phyloP scores from a whole-genome alignment of 2,329 filamentous ascomycete species.

The Hypoxylon rubiginosum region DNA sequence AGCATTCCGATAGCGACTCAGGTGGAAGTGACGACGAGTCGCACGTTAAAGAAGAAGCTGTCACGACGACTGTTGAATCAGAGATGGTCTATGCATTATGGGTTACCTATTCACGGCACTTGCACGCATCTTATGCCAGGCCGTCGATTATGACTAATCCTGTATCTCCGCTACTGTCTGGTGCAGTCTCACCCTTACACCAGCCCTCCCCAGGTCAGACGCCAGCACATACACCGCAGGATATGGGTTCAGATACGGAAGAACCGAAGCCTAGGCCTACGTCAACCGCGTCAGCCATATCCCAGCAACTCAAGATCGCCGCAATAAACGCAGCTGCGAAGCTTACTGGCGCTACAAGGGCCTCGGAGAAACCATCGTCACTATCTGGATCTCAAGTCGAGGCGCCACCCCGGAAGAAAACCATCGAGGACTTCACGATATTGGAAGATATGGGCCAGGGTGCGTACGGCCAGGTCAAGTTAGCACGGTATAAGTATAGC shows the following conservation, averaged over 20 bases:
- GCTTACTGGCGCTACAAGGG: conserved; percentile 57
- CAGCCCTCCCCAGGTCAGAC: conserved; percentile 85
- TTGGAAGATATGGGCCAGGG: conserved; percentile 99
- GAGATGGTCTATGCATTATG: conserved; percentile 95
- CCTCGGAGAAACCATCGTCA: conserved; percentile 46
- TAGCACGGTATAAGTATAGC: conserved; percentile 86
- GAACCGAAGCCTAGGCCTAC: conserved; percentile 57
- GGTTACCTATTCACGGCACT: conserved; percentile 95
- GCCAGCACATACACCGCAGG: conserved; percentile 67
- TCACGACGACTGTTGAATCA: conserved; percentile 66
- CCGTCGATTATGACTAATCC: conserved; percentile 67
- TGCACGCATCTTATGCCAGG: conserved; percentile 76
- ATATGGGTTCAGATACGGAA: conserved; percentile 68
- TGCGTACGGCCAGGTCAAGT: conserved; percentile 96
- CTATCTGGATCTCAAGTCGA: conserved; percentile 54
- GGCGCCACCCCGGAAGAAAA: conserved; percentile 74
- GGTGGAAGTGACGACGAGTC: conserved; percentile 49
- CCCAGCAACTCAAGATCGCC: conserved; percentile 69
- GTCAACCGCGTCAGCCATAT: conserved; percentile 63
- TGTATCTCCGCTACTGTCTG: conserved; percentile 71
- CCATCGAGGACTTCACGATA: conserved; percentile 90
- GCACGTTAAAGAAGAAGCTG: conserved; percentile 57
- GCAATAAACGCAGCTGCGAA: conserved; percentile 68
- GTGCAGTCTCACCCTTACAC: conserved; percentile 77
- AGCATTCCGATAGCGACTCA: conserved; percentile 60